Conservation (phyloP, 2,329 filamentous ascomycete genomes). For the Sporothrix mexicana region DNA sequence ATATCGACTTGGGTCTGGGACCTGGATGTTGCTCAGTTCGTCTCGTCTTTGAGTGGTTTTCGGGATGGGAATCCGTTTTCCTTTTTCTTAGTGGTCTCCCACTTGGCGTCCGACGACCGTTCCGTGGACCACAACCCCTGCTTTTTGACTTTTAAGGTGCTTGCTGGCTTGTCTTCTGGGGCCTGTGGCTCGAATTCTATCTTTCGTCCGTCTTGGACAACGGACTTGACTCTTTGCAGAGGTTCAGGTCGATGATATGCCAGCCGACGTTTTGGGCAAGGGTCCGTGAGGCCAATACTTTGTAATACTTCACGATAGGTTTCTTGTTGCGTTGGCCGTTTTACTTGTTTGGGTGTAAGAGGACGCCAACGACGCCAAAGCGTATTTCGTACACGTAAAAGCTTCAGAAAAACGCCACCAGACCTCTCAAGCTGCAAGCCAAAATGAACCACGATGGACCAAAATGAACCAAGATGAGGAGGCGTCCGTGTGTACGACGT, state of each 20-base stretch:
- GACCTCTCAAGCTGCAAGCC: no score
- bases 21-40: constrained; percentile 13
- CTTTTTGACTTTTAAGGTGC: not conserved
- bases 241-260: not conserved
- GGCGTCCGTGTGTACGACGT: not conserved
- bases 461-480: not conserved
- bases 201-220: no score
- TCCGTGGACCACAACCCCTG: not conserved
- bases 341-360: not conserved
- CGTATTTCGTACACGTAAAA: not conserved
- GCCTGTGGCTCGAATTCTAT: not conserved
- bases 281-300: not conserved
- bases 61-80: no score
- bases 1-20: not conserved
- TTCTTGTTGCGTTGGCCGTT: not conserved
- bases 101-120: not conserved
- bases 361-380: not conserved
- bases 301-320: not conserved
- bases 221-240: not conserved
- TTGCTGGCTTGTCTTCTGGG: not conserved
- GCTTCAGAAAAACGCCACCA: not conserved
- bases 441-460: no score
- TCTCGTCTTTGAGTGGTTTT: constrained; percentile 17
- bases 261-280: constrained; percentile 5
- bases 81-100: not conserved